Evolutionary conservation across 1,284 basidiomycete species (phyloP).

Genomic region (Microbotryum violaceum): DNA sequence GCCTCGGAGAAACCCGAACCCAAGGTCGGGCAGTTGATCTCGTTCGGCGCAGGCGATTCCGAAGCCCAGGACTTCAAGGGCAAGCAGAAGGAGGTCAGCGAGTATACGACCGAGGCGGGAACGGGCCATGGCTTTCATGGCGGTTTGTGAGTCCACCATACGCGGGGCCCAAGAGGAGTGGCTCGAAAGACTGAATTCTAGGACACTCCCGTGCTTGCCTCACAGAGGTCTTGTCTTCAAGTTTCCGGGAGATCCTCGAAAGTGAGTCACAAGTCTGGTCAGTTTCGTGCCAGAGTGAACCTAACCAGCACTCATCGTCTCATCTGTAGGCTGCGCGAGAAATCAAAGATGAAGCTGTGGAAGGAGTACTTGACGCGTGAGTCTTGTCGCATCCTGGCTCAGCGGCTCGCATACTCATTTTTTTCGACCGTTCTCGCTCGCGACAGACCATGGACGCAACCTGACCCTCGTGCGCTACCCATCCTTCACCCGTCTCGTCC

Average conservation of each 20-base stretch:
- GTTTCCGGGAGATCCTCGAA: conserved; percentile 88
- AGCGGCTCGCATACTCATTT: neutral
- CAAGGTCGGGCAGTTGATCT: conserved; percentile 40
- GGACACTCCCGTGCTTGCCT: neutral
- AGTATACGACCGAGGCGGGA: conserved; percentile 32
- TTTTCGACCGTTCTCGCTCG: neutral
- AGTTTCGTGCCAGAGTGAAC: conserved; percentile 14
- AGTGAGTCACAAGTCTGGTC: conserved; percentile 48
- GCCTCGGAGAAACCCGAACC: conserved; percentile 47
- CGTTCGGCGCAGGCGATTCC: conserved; percentile 10
- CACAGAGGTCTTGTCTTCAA: conserved; percentile 66
- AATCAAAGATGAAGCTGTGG: conserved; percentile 97
- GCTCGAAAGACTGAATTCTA: neutral
- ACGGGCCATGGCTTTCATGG: conserved; percentile 54
- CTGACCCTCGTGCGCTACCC: conserved; percentile 91
- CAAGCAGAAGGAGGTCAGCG: conserved; percentile 18
- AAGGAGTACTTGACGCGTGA: conserved; percentile 73
- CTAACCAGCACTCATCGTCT: conserved; percentile 38
- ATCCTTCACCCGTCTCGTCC: conserved; percentile 88
- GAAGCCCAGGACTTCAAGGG: neutral
- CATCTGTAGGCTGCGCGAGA: conserved; percentile 68
- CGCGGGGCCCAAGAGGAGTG: neutral
- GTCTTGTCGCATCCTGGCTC: conserved; percentile 22
- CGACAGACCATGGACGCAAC: conserved; percentile 65
- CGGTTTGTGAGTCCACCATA: conserved; percentile 49